phyloP scores from a whole-genome alignment of 768 basidiomycete genomes.

The Amanita pseudoporphyria region DNA sequence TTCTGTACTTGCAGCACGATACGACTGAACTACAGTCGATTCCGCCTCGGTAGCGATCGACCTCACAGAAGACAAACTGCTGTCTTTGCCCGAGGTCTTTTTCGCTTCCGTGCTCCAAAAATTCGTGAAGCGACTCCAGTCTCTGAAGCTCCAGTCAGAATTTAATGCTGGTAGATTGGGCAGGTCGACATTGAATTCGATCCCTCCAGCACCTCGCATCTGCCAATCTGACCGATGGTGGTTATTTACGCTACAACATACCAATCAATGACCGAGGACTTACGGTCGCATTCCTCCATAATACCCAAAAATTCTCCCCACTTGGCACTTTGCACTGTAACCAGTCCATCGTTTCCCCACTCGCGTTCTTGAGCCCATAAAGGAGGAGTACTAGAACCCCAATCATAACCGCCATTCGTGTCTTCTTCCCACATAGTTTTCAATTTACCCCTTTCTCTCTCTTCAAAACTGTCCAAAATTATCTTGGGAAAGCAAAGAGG shows the following conservation, averaged over 20 bases:
- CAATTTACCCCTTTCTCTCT: constrained; percentile 38
- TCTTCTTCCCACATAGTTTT: constrained; percentile 28
- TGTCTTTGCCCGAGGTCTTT: constrained; percentile 12
- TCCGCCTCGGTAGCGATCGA: constrained; percentile 8
- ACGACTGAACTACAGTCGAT: neutral
- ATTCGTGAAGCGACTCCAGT: constrained; percentile 55
- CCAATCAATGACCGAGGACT: constrained; percentile 11
- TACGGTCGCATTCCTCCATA: constrained; percentile 80
- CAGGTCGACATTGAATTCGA: constrained; percentile 55
- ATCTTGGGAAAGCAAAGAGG: constrained; percentile 96
- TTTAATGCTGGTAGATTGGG: constrained; percentile 39
- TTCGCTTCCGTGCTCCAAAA: constrained; percentile 53
- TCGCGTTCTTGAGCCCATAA: constrained; percentile 40
- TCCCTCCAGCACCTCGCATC: constrained; percentile 78
- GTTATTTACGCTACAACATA: neutral
- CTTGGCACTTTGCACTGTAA: constrained; percentile 83
- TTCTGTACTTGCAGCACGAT: neutral
- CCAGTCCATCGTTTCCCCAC: constrained; percentile 89
- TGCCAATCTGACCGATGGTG: constrained; percentile 61
- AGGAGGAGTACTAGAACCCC: constrained; percentile 19
- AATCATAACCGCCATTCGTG: constrained; percentile 11
- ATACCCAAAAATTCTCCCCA: constrained; percentile 96
- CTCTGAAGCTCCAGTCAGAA: constrained; percentile 39
- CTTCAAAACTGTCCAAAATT: constrained; percentile 81
- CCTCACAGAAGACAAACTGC: neutral